These are phyloP conservation scores for Phytophthora palmivora DNA, from an alignment of 352 stramenopile species.

Conservation along the genomic window DNA sequence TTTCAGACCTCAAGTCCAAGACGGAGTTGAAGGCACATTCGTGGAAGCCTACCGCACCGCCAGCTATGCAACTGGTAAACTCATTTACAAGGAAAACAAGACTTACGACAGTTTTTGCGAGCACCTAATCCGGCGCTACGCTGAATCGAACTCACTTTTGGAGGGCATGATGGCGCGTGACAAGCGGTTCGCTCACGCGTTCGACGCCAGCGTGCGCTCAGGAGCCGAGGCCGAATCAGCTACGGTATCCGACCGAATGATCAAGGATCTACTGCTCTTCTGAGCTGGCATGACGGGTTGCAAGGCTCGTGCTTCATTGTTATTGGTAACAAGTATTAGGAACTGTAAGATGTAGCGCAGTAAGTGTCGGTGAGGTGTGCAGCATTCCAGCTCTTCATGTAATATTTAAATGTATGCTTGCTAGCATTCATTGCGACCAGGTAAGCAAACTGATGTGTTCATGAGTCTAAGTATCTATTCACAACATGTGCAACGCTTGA, in stretches of 20 bases:
- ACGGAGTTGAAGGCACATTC: slow-evolving; percentile 78
- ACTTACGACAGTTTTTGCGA: slow-evolving; percentile 92
- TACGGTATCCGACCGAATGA: slow-evolving; percentile 80
- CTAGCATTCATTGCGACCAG: background rate
- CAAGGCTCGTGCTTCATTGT: slow-evolving; percentile 13
- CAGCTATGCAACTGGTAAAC: slow-evolving; percentile 81
- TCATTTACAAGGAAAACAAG: slow-evolving; percentile 91
- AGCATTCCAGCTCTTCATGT: slow-evolving; percentile 6
- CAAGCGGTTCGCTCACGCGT: slow-evolving; percentile 67
- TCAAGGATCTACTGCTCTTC: slow-evolving; percentile 88
- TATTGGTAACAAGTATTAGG: slow-evolving; percentile 23
- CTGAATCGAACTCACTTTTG: slow-evolving; percentile 83
- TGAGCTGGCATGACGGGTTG: slow-evolving; percentile 31
- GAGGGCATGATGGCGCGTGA: slow-evolving; percentile 88
- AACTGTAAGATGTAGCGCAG: slow-evolving; percentile 23
- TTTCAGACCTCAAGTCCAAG: slow-evolving; percentile 74
- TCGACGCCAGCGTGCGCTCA: slow-evolving; percentile 46
- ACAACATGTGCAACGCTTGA: slow-evolving; percentile 26
- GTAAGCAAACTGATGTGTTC: slow-evolving; percentile 1
- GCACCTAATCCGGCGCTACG: slow-evolving; percentile 87
- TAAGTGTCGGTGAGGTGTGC: background rate
- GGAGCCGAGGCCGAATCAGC: slow-evolving; percentile 60
- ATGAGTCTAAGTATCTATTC: slow-evolving; percentile 39
- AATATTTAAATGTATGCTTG: slow-evolving; percentile 38
- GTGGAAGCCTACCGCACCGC: slow-evolving; percentile 87